Evolutionary conservation across 2,329 filamentous ascomycete species (phyloP), one percentile per base, ranked within the genome.

Genomic region (Ascochyta fabae): DNA sequence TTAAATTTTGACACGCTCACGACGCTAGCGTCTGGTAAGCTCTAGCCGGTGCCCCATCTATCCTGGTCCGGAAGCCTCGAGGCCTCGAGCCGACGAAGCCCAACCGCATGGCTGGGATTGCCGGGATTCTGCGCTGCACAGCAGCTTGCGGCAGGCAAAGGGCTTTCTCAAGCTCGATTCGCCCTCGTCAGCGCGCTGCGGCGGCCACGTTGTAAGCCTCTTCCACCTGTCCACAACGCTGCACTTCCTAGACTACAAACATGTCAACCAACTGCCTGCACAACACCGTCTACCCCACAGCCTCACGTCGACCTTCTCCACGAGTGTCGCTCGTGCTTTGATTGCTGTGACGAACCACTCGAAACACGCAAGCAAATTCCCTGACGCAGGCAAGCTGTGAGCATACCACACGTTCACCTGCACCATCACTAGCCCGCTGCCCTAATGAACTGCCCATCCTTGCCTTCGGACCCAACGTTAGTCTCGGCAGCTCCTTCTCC

Each of bases 31-130:
- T 43, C 35, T 33, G 27, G 51, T 41, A 58, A 53, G 55, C 54
- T 57, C 45, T 31, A 49, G 47, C 62, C 63, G 61, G 62, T 54
- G 52, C 58, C 59, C 45, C 22, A 44, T 27, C 19, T 46, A 49
- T 42, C 58, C 54, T 65, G 59, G 60, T 59, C 55, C 68, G 58
- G 51, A 65, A 59, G 58, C 56, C 60, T 59, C 64, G 53, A 61
- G 29, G 65, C 58, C 64, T 65, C 64, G 55, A 69, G 51, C 65
- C 66, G 69, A 68, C 63, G 56, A 69, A 68, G 70, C 71, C 70
- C 62, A 64, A 67, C 70, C 71, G 19, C 19, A 63, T 59, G 44
- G 19, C 19, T 19, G 19, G 19, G 19, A 19, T 67, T 63, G 58
- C 62, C 69, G 71, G 72, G 66, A 65, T 60, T 33, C 46, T 44